phyloP scores from a whole-genome alignment of 805 yeast species.

The Clavispora santaluciae region DNA sequence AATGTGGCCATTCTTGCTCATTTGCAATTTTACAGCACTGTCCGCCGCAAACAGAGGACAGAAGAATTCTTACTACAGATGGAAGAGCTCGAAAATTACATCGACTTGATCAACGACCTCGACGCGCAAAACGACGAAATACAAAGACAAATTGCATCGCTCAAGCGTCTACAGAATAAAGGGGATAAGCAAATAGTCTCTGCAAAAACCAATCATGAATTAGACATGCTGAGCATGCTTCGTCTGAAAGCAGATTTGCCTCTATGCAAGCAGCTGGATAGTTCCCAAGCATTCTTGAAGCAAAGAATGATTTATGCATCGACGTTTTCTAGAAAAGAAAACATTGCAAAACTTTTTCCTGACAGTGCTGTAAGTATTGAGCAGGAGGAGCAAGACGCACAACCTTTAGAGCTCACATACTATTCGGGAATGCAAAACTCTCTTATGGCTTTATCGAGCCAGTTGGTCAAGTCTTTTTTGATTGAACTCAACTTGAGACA shows the following conservation, averaged over 20 bases:
- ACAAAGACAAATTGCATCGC: constrained; percentile 5
- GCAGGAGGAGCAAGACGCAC: neutral
- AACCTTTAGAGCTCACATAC: constrained; percentile 7
- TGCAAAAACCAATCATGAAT: neutral
- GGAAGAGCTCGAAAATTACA: constrained; percentile 12
- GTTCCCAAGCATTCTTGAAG: constrained; percentile 10
- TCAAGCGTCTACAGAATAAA: constrained; percentile 4
- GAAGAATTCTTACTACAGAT: constrained; percentile 8
- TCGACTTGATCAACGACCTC: constrained; percentile 11
- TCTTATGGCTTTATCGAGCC: constrained; percentile 18
- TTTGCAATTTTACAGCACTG: constrained; percentile 11
- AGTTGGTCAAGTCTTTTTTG: constrained; percentile 22
- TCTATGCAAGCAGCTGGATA: neutral
- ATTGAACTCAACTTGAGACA: constrained; percentile 26
- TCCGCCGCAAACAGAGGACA: constrained; percentile 4
- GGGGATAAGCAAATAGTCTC: neutral
- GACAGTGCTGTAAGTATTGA: neutral
- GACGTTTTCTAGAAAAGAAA: constrained; percentile 6
- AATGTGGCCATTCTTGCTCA: constrained; percentile 15
- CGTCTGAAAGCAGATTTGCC: neutral
- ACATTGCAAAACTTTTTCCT: constrained; percentile 10
- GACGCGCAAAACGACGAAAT: constrained; percentile 10
- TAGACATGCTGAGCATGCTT: neutral
- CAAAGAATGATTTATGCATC: constrained; percentile 11
- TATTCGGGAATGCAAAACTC: constrained; percentile 20